Evolutionary conservation across 2,329 filamentous ascomycete species (phyloP).

Genomic region (Thermothelomyces thermophilus): DNA sequence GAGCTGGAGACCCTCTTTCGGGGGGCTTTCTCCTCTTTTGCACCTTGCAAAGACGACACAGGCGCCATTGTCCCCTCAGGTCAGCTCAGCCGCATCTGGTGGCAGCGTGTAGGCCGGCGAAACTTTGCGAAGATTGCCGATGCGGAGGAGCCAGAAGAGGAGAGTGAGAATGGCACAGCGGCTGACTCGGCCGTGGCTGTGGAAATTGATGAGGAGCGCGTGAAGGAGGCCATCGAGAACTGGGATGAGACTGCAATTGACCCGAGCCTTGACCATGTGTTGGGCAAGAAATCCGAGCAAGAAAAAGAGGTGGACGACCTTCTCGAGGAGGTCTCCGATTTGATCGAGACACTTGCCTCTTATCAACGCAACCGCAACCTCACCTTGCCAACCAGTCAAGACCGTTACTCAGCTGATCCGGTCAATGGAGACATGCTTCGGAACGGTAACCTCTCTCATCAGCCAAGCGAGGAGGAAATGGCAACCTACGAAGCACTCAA

Average conservation of each 20-base stretch:
- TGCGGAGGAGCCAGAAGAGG: conserved; percentile 35
- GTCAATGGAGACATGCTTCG: conserved; percentile 61
- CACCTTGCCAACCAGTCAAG: conserved; percentile 58
- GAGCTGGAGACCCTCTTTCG: conserved; percentile 71
- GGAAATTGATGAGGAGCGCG: conserved; percentile 45
- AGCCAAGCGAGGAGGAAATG: conserved; percentile 53
- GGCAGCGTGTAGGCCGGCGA: conserved; percentile 63
- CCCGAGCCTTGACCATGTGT: conserved; percentile 48
- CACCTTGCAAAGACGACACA: conserved; percentile 67
- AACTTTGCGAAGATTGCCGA: conserved; percentile 60
- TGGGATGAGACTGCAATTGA: conserved; percentile 55
- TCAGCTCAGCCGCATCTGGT: conserved; percentile 66
- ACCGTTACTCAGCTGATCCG: conserved; percentile 53
- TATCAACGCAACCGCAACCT: conserved; percentile 74
- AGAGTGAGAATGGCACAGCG: conserved; percentile 33
- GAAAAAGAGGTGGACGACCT: conserved; percentile 62
- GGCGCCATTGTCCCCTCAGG: conserved; percentile 62
- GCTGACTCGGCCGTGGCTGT: conserved; percentile 27
- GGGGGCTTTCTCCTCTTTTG: conserved; percentile 73
- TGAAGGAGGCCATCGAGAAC: conserved; percentile 49
- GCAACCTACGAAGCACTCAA: conserved; percentile 66
- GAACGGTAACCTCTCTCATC: conserved; percentile 59
- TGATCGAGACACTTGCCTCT: conserved; percentile 69
- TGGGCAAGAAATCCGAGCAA: conserved; percentile 45
- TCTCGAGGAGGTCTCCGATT: conserved; percentile 65